Conservation (phyloP, 1,284 basidiomycete species). For the Sporisorium graminicola region DNA sequence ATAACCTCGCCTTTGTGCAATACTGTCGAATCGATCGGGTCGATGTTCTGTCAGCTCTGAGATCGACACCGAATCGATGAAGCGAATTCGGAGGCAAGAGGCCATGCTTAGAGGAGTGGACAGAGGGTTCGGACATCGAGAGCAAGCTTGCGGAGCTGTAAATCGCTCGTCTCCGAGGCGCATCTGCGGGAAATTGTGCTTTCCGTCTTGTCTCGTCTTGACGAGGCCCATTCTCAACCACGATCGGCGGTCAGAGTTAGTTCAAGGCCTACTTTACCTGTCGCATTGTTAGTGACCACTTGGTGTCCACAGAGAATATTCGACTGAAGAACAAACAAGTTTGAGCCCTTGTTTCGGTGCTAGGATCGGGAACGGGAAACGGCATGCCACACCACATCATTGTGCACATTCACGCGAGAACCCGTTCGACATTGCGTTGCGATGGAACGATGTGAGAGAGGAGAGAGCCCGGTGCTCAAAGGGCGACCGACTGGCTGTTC, state of each 20-base stretch:
- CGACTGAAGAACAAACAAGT: slow-evolving; percentile 20
- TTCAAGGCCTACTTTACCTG: not conserved
- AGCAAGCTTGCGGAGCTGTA: slow-evolving; percentile 12
- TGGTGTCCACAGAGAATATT: slow-evolving; percentile 18
- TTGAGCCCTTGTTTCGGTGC: not conserved
- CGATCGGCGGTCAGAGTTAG: no score
- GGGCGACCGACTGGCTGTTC: not conserved
- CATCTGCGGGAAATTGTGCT: not conserved
- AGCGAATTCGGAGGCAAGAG: not conserved
- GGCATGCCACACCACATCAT: slow-evolving; percentile 34
- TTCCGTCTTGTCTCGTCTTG: not conserved
- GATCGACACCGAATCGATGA: not conserved
- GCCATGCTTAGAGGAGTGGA: not conserved
- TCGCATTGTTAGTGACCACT: not conserved
- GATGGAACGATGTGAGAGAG: not conserved
- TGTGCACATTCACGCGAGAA: slow-evolving; percentile 6
- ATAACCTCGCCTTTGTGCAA: no score
- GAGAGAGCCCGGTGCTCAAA: not conserved
- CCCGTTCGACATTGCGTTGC: not conserved
- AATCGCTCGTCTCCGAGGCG: slow-evolving; percentile 18
- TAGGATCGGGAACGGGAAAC: not conserved
- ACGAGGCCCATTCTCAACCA: not conserved
- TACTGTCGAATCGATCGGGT: not conserved
- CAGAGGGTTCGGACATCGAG: slow-evolving; percentile 7
- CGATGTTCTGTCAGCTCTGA: not conserved